Evolutionary conservation across 1,284 basidiomycete genomes (phyloP), one percentile per base, ranked within the genome.

Genomic region (Sanguinoderma infundibulare): DNA sequence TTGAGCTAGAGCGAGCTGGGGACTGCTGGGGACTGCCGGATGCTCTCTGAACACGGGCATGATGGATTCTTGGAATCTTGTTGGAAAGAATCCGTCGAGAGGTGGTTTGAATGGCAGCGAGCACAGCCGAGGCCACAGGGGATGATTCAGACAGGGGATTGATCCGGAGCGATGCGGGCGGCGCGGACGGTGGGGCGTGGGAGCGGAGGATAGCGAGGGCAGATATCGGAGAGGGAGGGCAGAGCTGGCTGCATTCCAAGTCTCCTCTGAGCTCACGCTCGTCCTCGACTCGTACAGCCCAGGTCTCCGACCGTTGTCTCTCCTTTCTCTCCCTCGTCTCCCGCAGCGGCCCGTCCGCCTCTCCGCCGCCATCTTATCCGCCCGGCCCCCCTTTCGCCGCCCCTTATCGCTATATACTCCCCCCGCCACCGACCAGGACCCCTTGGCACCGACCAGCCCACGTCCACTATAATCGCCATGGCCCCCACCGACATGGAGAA

Each of bases 241-340:
- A 14, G 35, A 35, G 34, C 54, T 56, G 55, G 53, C 42, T 53
- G 17, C 47, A 20, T 24, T 63, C 54, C 6, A 5, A n/a, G 47
- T 40, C 55, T 36, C 22, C 52, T 42, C 52, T 56, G 49, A 55
- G 55, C 22, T 53, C 53, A 49, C 40, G 30, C 32, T 35, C 30
- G 30, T 10, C 54, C 54, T 38, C 56, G 63, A 63, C 55, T 55
- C 59, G 53, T 54, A 53, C 56, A 35, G 28, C 49, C 50, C 53
- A 20, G 57, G 47, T 47, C 51, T 62, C 69, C 63, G 60, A 70
- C 69, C 64, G 58, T 59, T 53, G 69, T 70, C 69, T 60, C 63
- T 70, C 69, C 47, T 68, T 70, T 65, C 26, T 39, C 35, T 22
- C 38, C 56, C 34, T 55, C 30, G 20, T 20, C 7, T 20, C 7